Percentiles rank a stretch among this genome's conserved stretches.
Conservation (phyloP, 345 rosid genomes). For the Eucalyptus leucophloia region DNA sequence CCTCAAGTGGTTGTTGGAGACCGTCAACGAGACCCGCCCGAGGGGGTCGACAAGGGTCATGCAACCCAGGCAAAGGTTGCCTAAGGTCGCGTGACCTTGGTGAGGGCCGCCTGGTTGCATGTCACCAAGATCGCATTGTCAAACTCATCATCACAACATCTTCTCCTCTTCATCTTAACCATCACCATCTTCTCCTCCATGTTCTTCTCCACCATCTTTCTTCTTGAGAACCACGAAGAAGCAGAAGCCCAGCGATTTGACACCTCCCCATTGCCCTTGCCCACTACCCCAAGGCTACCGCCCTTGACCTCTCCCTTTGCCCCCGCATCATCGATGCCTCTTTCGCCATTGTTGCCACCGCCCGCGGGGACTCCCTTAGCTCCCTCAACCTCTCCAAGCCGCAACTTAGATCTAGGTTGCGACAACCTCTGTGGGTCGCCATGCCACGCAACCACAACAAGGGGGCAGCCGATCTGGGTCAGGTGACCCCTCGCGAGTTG, state of each 20-base stretch:
- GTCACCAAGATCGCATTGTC: neutral
- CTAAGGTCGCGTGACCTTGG: too few species aligned
- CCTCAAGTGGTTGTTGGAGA: too few species aligned
- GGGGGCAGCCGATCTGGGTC: accelerated
- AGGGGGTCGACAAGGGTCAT: too few species aligned
- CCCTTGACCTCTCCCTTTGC: constrained; percentile 45
- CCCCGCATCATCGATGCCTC: constrained; percentile 28
- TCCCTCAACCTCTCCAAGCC: constrained; percentile 37
- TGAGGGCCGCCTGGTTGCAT: accelerated
- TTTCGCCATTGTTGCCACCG: constrained; percentile 5
- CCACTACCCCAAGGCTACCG: constrained; percentile 21
- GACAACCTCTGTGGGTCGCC: too few species aligned
- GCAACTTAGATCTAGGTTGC: too few species aligned
- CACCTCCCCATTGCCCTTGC: constrained; percentile 30
- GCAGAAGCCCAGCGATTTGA: neutral
- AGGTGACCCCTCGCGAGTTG: accelerated
- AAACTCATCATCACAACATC: neutral
- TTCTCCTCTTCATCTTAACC: too few species aligned
- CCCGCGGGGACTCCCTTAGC: constrained; percentile 3
- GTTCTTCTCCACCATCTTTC: neutral
- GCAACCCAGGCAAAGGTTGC: too few species aligned
- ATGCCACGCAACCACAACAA: too few species aligned
- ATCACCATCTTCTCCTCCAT: neutral
- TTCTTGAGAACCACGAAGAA: constrained; percentile 7
- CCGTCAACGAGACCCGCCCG: accelerated